Conservation (phyloP, 2,329 filamentous ascomycete genomes). For the Dactylellina leptospora region DNA sequence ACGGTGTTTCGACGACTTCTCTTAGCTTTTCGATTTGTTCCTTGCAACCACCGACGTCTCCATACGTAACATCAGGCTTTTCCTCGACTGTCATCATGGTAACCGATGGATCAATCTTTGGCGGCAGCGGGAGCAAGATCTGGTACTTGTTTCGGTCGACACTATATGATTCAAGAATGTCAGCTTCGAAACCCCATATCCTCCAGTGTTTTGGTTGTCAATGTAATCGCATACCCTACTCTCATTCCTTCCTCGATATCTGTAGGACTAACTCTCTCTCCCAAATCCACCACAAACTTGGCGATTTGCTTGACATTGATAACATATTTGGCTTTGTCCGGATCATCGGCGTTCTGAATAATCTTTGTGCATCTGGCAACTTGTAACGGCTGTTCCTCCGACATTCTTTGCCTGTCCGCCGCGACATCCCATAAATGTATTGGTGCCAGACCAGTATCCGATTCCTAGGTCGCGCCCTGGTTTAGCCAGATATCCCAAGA, state of each 20-base stretch:
- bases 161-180: constrained; percentile 59
- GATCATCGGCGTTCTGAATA: constrained; percentile 93
- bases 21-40: constrained; percentile 99
- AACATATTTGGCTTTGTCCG: constrained; percentile 99
- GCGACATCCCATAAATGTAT: constrained; percentile 99
- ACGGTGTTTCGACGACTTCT: constrained; percentile 98
- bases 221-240: constrained; percentile 71
- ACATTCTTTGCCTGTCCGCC: constrained; percentile 97
- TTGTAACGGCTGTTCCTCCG: constrained; percentile 95
- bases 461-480: constrained; percentile 74
- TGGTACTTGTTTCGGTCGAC: constrained; percentile 99
- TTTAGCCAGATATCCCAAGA: not conserved
- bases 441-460: constrained; percentile 95
- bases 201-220: not conserved
- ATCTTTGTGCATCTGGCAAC: constrained; percentile 99
- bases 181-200: constrained; percentile 4
- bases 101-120: constrained; percentile 98
- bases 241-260: constrained; percentile 99
- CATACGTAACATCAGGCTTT: constrained; percentile 98
- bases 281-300: constrained; percentile 98
- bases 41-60: constrained; percentile 98
- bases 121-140: constrained; percentile 92
- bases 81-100: constrained; percentile 99
- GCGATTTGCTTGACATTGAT: constrained; percentile 99
- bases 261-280: constrained; percentile 94